phyloP scores from a whole-genome alignment of 2,329 filamentous ascomycete genomes.

The Beauveria rudraprayagi region DNA sequence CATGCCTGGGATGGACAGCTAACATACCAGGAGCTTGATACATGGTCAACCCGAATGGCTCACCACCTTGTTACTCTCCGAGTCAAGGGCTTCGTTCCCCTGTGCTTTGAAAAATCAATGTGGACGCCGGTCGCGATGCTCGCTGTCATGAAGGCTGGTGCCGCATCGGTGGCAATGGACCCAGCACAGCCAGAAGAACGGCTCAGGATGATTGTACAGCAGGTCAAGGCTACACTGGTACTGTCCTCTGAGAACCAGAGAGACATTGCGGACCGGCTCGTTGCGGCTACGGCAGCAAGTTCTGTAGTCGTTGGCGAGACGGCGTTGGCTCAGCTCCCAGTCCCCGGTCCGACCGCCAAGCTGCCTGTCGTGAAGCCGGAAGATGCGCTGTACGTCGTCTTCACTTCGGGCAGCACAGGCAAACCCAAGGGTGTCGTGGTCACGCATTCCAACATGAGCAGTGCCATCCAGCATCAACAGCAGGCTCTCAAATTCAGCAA shows the following conservation, averaged over 20 bases:
- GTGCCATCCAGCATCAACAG: slow-evolving; percentile 14
- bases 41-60: slow-evolving; percentile 6
- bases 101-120: slow-evolving; percentile 1
- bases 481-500: slow-evolving; percentile 13
- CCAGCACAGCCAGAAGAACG: slow-evolving; percentile 1
- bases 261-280: background rate
- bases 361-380: background rate
- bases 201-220: background rate
- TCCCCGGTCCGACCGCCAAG: background rate
- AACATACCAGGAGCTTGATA: slow-evolving; percentile 14
- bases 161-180: background rate
- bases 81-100: background rate
- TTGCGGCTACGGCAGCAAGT: background rate
- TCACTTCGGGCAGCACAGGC: slow-evolving; percentile 12
- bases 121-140: slow-evolving; percentile 5
- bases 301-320: background rate
- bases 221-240: background rate
- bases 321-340: background rate
- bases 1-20: slow-evolving; percentile 8
- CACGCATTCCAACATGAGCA: slow-evolving; percentile 14
- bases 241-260: background rate
- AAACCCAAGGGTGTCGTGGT: slow-evolving; percentile 20
- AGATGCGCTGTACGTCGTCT: slow-evolving; percentile 16
- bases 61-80: slow-evolving; percentile 1
- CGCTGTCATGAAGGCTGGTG: background rate